Percentiles rank a stretch among this genome's conserved stretches.
These are phyloP conservation scores for Epichloe baconii DNA, from an alignment of 2,329 filamentous ascomycete genomes.

Conservation along the genomic window DNA sequence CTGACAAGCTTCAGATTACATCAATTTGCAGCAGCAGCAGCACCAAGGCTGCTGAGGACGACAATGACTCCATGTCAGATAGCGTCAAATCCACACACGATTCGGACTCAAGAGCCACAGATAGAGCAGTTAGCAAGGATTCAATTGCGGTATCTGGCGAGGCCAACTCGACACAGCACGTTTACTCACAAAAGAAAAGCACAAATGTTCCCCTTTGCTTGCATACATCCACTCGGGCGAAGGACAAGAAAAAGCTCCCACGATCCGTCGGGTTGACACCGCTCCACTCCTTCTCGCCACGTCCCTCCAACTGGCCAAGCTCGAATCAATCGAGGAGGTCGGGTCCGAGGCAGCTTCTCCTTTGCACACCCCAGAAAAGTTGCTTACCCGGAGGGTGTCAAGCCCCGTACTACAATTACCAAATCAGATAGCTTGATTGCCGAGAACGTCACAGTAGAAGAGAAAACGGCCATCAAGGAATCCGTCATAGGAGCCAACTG, in stretches of 20 bases:
- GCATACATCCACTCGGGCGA: slow-evolving; percentile 64
- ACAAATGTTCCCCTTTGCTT: slow-evolving; percentile 51
- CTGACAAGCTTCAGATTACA: slow-evolving; percentile 61
- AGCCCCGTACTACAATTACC: slow-evolving; percentile 68
- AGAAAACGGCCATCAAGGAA: slow-evolving; percentile 87
- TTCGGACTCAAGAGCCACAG: slow-evolving; percentile 10
- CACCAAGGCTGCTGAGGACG: slow-evolving; percentile 23
- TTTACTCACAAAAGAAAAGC: not conserved
- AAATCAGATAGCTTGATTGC: slow-evolving; percentile 71
- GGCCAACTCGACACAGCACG: not conserved
- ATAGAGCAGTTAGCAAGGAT: not conserved
- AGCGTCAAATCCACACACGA: slow-evolving; percentile 16
- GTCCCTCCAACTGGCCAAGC: slow-evolving; percentile 76
- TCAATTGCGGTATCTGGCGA: not conserved
- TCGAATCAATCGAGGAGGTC: slow-evolving; percentile 56
- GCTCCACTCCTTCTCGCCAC: slow-evolving; percentile 67
- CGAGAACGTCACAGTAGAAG: slow-evolving; percentile 79
- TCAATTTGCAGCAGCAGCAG: slow-evolving; percentile 38
- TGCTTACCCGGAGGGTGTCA: slow-evolving; percentile 70
- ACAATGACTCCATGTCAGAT: slow-evolving; percentile 20
- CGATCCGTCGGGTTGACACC: slow-evolving; percentile 83
- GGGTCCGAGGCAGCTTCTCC: slow-evolving; percentile 44
- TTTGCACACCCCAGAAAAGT: slow-evolving; percentile 72
- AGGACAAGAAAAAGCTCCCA: slow-evolving; percentile 33
- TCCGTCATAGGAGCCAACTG: slow-evolving; percentile 79